A percentile compares a stretch with the other conserved stretches of the same genome.
Conservation (phyloP, 2,329 filamentous ascomycete species). For the Paramyrothecium sp. region DNA sequence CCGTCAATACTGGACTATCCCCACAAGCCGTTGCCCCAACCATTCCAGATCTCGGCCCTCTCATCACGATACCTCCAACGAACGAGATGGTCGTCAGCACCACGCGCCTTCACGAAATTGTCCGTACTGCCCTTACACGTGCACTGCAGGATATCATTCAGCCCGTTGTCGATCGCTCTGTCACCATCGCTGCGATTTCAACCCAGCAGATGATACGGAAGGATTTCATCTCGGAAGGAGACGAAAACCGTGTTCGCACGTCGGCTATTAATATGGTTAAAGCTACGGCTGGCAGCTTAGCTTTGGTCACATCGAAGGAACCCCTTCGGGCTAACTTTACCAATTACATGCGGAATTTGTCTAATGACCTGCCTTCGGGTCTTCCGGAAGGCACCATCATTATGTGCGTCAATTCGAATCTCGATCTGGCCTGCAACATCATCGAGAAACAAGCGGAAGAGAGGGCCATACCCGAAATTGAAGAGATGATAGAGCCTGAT, state of each 20-base stretch:
- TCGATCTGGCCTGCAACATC: slow-evolving; percentile 88
- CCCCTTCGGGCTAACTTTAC: slow-evolving; percentile 94
- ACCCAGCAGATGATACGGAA: slow-evolving; percentile 95
- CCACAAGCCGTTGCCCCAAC: slow-evolving; percentile 75
- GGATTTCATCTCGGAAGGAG: slow-evolving; percentile 90
- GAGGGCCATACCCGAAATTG: slow-evolving; percentile 89
- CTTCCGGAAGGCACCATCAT: slow-evolving; percentile 93
- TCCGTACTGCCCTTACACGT: slow-evolving; percentile 80
- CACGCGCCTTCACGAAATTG: slow-evolving; percentile 69
- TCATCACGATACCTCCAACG: slow-evolving; percentile 77
- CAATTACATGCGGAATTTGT: slow-evolving; percentile 83
- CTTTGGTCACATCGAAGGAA: slow-evolving; percentile 97
- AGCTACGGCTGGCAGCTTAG: slow-evolving; percentile 87
- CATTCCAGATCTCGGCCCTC: slow-evolving; percentile 78
- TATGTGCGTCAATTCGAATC: slow-evolving; percentile 98
- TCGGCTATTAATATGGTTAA: slow-evolving; percentile 94
- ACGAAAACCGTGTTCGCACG: slow-evolving; percentile 81
- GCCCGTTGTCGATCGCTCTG: slow-evolving; percentile 93
- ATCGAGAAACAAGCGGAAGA: slow-evolving; percentile 96
- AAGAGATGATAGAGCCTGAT: slow-evolving; percentile 84
- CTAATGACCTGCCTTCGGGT: slow-evolving; percentile 69
- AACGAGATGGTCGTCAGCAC: slow-evolving; percentile 77
- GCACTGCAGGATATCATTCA: slow-evolving; percentile 96
- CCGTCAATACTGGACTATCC: slow-evolving; percentile 70
- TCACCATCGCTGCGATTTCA: slow-evolving; percentile 96